Conservation (phyloP, 1,284 basidiomycete species). For the Sparassis latifolia region DNA sequence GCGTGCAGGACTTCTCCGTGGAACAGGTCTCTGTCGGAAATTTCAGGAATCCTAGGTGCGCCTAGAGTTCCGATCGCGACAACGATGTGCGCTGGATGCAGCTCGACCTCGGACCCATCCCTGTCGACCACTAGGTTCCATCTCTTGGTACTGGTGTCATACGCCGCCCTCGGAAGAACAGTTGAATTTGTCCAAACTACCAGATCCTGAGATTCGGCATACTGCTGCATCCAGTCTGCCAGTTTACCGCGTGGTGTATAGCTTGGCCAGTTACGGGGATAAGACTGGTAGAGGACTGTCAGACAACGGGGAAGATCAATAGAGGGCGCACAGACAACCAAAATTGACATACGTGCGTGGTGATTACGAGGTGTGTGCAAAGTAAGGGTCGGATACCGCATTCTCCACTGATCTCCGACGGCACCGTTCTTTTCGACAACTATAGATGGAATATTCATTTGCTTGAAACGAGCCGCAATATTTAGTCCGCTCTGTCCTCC, state of each 20-base stretch:
- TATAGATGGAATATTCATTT: slow-evolving; percentile 42
- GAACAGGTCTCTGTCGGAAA: slow-evolving; percentile 34
- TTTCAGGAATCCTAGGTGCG: slow-evolving; percentile 35
- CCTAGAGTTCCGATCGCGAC: slow-evolving; percentile 52
- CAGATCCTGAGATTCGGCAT: slow-evolving; percentile 54
- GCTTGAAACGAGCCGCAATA: slow-evolving; percentile 45
- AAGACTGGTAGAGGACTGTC: slow-evolving; percentile 31
- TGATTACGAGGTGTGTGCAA: slow-evolving; percentile 39
- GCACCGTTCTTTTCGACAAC: slow-evolving; percentile 40
- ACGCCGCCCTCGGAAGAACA: slow-evolving; percentile 27
- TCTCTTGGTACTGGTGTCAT: slow-evolving; percentile 31
- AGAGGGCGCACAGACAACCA: background rate
- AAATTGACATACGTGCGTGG: slow-evolving; percentile 25
- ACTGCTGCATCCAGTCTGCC: slow-evolving; percentile 60
- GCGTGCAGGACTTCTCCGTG: slow-evolving; percentile 38
- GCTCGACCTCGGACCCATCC: slow-evolving; percentile 31
- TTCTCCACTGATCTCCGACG: slow-evolving; percentile 51
- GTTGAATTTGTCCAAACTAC: slow-evolving; percentile 57
- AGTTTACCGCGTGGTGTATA: slow-evolving; percentile 31
- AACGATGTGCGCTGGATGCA: slow-evolving; percentile 52
- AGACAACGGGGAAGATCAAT: background rate
- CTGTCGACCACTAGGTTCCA: slow-evolving; percentile 47
- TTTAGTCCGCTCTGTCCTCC: slow-evolving; percentile 50
- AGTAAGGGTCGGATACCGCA: slow-evolving; percentile 42
- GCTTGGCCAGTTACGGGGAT: slow-evolving; percentile 24